These are phyloP conservation scores for Cudoniella acicularis DNA, from an alignment of 495 filamentous ascomycete species.

Conservation along the genomic window DNA sequence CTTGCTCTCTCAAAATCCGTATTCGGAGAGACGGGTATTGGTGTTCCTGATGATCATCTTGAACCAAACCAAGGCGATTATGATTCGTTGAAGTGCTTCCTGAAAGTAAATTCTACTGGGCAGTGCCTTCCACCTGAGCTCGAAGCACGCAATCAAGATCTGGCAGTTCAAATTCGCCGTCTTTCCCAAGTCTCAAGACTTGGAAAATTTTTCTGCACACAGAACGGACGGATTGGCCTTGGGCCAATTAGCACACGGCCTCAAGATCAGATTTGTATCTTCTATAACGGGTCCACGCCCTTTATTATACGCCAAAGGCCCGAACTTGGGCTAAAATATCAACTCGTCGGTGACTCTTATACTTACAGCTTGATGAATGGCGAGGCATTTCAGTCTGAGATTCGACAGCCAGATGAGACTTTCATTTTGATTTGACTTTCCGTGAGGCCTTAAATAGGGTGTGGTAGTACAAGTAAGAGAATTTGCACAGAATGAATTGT, in stretches of 20 bases:
- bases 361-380: conserved; percentile 1
- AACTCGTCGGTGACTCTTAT: conserved; percentile 6
- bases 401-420: background rate
- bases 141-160: background rate
- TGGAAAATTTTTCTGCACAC: conserved; percentile 2
- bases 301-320: conserved; percentile 1
- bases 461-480: too few relatives aligned
- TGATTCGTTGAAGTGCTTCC: background rate
- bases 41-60: too few relatives aligned
- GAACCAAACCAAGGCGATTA: background rate
- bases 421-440: background rate
- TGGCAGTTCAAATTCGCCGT: conserved; percentile 4
- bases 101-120: background rate
- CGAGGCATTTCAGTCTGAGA: background rate
- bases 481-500: too few relatives aligned
- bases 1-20: too few relatives aligned
- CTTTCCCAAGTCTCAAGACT: background rate
- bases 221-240: background rate
- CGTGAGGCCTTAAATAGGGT: too few relatives aligned
- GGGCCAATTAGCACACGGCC: background rate
- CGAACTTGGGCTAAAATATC: background rate
- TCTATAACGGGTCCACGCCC: conserved; percentile 3
- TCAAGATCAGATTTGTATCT: conserved; percentile 4
- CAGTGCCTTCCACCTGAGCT: background rate
- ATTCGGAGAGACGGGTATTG: too few relatives aligned